Evolutionary conservation across 257 asterid genomes (phyloP).

Genomic region (Ajuga chamaepitys): DNA sequence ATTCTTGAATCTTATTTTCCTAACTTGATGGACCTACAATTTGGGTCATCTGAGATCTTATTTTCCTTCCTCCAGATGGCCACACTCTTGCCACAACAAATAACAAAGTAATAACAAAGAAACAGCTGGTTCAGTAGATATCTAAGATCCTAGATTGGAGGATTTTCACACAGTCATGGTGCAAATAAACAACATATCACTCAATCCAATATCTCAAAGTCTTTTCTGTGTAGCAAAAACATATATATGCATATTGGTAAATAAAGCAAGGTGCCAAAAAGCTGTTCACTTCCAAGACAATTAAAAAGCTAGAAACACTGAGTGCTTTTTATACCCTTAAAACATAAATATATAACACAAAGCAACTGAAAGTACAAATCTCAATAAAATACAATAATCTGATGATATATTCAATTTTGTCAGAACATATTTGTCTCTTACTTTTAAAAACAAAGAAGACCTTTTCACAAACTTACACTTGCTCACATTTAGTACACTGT

Average conservation of each 20-base stretch:
- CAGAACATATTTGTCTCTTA: neutral
- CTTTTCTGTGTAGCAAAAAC: neutral
- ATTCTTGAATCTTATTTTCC: neutral
- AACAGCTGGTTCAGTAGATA: neutral
- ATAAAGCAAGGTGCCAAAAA: neutral
- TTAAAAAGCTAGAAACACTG: neutral
- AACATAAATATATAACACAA: neutral
- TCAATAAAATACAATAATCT: neutral
- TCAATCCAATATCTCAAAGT: neutral
- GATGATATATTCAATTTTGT: neutral
- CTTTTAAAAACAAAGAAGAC: neutral
- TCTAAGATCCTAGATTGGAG: neutral
- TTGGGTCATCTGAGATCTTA: neutral
- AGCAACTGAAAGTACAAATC: conserved; percentile 8
- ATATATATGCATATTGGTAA: neutral
- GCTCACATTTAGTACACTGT: conserved; percentile 37
- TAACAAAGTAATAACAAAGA: neutral
- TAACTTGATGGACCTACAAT: neutral
- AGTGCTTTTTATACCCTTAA: neutral
- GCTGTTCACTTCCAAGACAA: neutral
- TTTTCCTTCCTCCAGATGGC: neutral
- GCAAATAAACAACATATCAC: neutral
- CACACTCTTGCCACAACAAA: neutral
- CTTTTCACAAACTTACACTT: conserved; percentile 50
- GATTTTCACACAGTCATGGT: neutral